Evolutionary conservation across 805 yeast species (phyloP).

Genomic region (Ogataea methanolica): DNA sequence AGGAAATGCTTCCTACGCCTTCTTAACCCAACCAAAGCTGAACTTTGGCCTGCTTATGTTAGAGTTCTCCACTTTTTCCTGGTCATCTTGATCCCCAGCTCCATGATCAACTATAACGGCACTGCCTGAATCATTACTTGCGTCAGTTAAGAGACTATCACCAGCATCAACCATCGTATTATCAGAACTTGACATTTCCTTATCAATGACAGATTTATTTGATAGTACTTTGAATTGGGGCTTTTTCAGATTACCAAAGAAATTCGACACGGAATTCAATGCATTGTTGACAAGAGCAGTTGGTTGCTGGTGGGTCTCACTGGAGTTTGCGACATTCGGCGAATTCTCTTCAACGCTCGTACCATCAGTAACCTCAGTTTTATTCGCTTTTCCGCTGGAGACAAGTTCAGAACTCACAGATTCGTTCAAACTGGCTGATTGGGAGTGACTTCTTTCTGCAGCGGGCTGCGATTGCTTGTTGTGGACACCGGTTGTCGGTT

Average conservation of each 20-base stretch:
- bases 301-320: not conserved
- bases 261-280: not conserved
- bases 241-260: not conserved
- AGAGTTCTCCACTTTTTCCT: too few relatives aligned
- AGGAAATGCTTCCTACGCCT: too few relatives aligned
- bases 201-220: too few relatives aligned
- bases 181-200: too few relatives aligned
- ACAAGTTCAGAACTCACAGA: not conserved
- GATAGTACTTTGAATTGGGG: not conserved
- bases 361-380: not conserved
- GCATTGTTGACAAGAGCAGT: not conserved
- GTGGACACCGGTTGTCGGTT: not conserved
- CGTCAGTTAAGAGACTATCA: too few relatives aligned
- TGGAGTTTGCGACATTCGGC: not conserved
- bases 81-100: too few relatives aligned
- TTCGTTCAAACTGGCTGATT: not conserved
- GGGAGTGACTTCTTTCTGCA: not conserved
- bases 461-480: too few relatives aligned
- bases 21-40: too few relatives aligned
- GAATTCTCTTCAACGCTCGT: not conserved
- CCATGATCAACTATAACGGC: too few relatives aligned
- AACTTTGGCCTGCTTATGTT: too few relatives aligned
- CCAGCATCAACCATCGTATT: too few relatives aligned
- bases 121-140: too few relatives aligned
- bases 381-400: not conserved